Percentiles rank a stretch among this genome's conserved stretches.
phyloP scores from a whole-genome alignment of 2,329 filamentous ascomycete species.

The Trichoderma pleuroti region DNA sequence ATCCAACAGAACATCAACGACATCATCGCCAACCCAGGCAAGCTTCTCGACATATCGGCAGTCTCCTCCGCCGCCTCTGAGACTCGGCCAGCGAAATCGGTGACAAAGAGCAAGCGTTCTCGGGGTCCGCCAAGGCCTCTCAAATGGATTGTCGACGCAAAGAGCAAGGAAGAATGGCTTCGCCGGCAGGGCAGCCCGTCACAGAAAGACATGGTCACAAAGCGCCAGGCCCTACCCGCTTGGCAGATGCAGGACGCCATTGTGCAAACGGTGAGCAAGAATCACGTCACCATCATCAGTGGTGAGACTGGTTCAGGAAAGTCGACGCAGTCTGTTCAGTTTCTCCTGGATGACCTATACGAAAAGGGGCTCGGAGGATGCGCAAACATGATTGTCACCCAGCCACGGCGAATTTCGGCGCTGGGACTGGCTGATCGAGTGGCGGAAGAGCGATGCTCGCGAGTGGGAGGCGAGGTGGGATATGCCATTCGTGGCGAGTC shows the following conservation, averaged over 20 bases:
- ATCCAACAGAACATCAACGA: constrained; percentile 76
- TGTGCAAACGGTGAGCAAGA: constrained; percentile 66
- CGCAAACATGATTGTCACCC: constrained; percentile 91
- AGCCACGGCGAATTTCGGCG: constrained; percentile 90
- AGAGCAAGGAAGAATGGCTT: constrained; percentile 66
- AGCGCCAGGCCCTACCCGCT: constrained; percentile 73
- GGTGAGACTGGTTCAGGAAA: constrained; percentile 97
- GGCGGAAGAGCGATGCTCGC: constrained; percentile 80
- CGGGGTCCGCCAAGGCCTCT: constrained; percentile 56
- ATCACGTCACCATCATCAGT: constrained; percentile 93
- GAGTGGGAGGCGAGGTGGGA: constrained; percentile 82
- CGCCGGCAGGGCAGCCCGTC: constrained; percentile 60
- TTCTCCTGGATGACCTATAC: constrained; percentile 89
- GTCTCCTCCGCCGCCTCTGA: constrained; percentile 66
- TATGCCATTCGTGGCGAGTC: constrained; percentile 91
- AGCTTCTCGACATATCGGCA: constrained; percentile 76
- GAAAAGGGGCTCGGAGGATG: constrained; percentile 67
- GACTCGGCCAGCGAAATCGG: constrained; percentile 34
- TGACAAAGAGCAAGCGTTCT: constrained; percentile 29
- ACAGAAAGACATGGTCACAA: constrained; percentile 71
- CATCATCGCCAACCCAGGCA: constrained; percentile 83
- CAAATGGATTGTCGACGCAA: constrained; percentile 57
- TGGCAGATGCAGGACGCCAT: constrained; percentile 80
- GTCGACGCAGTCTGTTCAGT: constrained; percentile 94
- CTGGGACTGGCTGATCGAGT: constrained; percentile 92